Conservation (phyloP, 345 rosid genomes). For the Linum tenue region DNA sequence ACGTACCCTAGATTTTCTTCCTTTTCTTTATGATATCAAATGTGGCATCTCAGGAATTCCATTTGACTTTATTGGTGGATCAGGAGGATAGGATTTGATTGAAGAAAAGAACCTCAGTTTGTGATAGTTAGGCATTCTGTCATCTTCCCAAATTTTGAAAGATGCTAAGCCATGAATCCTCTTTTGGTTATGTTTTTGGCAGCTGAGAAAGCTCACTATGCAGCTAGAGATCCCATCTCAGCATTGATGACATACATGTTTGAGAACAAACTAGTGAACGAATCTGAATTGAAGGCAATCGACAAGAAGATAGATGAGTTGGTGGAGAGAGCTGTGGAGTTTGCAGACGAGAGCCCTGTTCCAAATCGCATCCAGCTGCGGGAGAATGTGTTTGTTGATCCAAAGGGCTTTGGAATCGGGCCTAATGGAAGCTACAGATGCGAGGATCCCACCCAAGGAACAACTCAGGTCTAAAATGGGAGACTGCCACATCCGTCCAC, state of each 20-base stretch:
- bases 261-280: conserved; percentile 53
- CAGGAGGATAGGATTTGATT: no score
- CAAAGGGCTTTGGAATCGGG: conserved; percentile 72
- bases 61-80: no score
- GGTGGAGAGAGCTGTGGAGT: conserved; percentile 71
- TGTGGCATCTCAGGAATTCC: no score
- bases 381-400: conserved; percentile 77
- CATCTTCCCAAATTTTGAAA: not conserved
- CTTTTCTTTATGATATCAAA: no score
- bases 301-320: conserved; percentile 67
- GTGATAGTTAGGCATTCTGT: not conserved
- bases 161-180: conserved; percentile 5
- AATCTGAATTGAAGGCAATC: conserved; percentile 59
- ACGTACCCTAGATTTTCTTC: no score
- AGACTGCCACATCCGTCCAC: no score
- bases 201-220: conserved; percentile 71
- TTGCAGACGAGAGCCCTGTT: conserved; percentile 60
- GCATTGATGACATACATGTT: conserved; percentile 55
- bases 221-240: conserved; percentile 69
- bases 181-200: conserved; percentile 18
- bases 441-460: conserved; percentile 79
- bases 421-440: conserved; percentile 71
- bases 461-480: conserved; percentile 45
- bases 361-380: conserved; percentile 68
- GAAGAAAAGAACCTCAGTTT: no score